Evolutionary conservation across 2,329 filamentous ascomycete genomes (phyloP).

Genomic region (Aspergillus quadrilineatus): DNA sequence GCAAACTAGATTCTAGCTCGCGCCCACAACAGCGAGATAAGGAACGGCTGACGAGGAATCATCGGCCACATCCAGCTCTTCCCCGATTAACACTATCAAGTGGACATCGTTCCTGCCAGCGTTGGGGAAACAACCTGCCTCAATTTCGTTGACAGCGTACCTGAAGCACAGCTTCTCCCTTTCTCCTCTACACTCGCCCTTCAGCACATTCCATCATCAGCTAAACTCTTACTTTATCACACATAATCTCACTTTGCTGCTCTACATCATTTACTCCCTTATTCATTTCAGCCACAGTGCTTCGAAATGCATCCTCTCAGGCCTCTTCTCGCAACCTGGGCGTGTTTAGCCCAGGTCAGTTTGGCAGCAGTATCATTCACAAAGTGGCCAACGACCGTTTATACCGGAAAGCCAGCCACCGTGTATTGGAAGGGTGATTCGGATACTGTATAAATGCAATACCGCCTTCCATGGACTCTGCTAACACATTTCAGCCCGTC

Average conservation of each 20-base stretch:
- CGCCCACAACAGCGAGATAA: background rate
- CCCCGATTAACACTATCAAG: background rate
- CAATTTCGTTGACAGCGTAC: background rate
- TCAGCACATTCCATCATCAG: constrained; percentile 1
- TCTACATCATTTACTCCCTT: background rate
- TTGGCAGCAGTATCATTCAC: constrained; percentile 55
- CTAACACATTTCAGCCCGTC: constrained; percentile 44
- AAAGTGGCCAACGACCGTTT: constrained; percentile 48
- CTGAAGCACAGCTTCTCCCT: background rate
- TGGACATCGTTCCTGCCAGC: background rate
- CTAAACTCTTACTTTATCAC: background rate
- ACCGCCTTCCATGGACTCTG: background rate
- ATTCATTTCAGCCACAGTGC: background rate
- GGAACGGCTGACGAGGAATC: background rate
- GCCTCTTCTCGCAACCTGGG: constrained; percentile 47
- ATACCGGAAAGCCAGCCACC: constrained; percentile 50
- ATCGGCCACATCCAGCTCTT: background rate
- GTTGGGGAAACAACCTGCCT: background rate
- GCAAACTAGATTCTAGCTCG: background rate
- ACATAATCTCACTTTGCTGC: background rate
- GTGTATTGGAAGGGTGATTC: constrained; percentile 51
- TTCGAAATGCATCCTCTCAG: constrained; percentile 53
- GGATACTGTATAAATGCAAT: constrained; percentile 29
- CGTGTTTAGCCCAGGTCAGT: constrained; percentile 44
- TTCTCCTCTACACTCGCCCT: background rate